phyloP scores from a whole-genome alignment of 768 basidiomycete genomes.

The Russula vinacea region DNA sequence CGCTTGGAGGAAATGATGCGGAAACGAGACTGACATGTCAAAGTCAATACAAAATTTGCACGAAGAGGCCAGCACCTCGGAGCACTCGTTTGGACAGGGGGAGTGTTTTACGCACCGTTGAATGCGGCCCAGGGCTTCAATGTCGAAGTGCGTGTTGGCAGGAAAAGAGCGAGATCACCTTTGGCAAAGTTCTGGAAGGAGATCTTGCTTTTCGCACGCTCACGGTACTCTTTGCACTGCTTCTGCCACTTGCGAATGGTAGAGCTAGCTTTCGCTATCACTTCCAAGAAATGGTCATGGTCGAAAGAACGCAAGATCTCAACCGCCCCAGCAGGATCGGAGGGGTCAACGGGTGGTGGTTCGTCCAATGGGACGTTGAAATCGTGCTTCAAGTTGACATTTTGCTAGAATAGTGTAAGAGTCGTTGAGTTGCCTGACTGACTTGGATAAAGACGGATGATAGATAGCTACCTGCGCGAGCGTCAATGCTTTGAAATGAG shows the following conservation, averaged over 20 bases:
- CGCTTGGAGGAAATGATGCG: constrained; percentile 94
- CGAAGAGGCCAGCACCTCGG: background rate
- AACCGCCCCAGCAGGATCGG: constrained; percentile 66
- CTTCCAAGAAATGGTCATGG: constrained; percentile 82
- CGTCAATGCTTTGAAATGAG: constrained; percentile 69
- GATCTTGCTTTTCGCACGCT: constrained; percentile 92
- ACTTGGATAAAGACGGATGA: constrained; percentile 47
- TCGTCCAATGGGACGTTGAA: constrained; percentile 53
- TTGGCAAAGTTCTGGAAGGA: constrained; percentile 94
- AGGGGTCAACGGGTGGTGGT: constrained; percentile 72
- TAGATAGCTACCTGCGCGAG: constrained; percentile 56
- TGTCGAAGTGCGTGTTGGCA: constrained; percentile 92
- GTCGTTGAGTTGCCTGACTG: constrained; percentile 43
- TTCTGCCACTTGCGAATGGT: constrained; percentile 96
- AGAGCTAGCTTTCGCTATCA: constrained; percentile 74
- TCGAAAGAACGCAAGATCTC: constrained; percentile 72
- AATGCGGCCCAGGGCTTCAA: constrained; percentile 98
- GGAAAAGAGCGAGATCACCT: constrained; percentile 91
- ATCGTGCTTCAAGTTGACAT: constrained; percentile 51
- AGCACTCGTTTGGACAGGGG: no score
- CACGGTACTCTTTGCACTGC: constrained; percentile 93
- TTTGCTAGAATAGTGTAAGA: constrained; percentile 34
- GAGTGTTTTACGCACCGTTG: constrained; percentile 60
- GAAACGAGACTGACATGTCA: constrained; percentile 75
- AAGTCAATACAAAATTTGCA: constrained; percentile 29